Percentiles rank a stretch among this genome's conserved stretches.
Evolutionary conservation across 176 grass and related monocot genomes (phyloP).

Genomic region (Dactylis glomerata): DNA sequence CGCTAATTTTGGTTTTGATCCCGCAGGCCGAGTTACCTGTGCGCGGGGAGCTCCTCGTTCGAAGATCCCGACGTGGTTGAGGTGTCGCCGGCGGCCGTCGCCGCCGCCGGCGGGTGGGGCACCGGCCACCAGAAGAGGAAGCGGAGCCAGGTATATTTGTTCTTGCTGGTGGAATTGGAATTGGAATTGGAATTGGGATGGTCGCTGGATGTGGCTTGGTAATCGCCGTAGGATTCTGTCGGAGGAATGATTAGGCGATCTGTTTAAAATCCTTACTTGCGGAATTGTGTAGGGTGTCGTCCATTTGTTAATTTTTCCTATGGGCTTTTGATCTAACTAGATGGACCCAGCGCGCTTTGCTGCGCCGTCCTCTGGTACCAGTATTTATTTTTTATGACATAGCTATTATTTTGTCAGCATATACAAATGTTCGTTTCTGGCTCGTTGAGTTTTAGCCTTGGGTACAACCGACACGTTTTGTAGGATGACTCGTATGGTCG

Average conservation of each 20-base stretch:
- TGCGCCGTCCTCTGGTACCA: no score
- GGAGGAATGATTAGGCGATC: neutral
- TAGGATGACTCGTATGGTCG: no score
- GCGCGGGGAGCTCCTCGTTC: slow-evolving; percentile 44
- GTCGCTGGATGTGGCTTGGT: neutral
- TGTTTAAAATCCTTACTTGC: neutral
- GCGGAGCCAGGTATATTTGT: slow-evolving; percentile 46
- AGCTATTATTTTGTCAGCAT: no score
- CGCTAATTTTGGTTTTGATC: neutral
- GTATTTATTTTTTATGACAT: no score
- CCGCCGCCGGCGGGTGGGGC: slow-evolving; percentile 40
- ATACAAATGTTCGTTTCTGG: no score
- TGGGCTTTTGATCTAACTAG: neutral
- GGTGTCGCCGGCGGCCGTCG: slow-evolving; percentile 39
- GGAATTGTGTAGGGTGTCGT: neutral
- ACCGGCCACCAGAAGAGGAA: slow-evolving; percentile 62
- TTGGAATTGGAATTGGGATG: neutral
- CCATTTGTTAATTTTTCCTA: neutral
- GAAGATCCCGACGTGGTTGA: slow-evolving; percentile 64
- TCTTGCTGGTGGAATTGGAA: neutral
- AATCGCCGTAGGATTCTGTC: neutral
- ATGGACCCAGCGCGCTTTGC: no score
- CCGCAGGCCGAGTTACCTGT: slow-evolving; percentile 37
- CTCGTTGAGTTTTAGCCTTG: no score
- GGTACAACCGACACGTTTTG: no score